Conservation (phyloP, 1,139 yeast species). For the Cylindricascospora bacillispora region DNA sequence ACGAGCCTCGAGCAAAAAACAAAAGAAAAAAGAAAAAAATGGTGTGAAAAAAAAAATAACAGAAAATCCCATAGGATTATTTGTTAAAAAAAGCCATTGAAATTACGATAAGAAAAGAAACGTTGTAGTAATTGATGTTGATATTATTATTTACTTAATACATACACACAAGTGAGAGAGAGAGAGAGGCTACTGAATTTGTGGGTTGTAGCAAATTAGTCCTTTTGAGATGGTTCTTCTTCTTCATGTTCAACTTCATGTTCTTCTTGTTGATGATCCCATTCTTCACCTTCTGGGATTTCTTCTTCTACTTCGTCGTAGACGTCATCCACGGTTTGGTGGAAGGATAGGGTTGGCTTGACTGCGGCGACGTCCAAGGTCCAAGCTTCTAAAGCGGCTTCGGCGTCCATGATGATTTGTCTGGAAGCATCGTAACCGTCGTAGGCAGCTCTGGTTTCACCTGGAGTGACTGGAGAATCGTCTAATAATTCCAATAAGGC, state of each 20-base stretch:
- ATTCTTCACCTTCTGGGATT: slow-evolving; percentile 16
- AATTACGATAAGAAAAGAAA: no score
- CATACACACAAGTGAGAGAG: no score
- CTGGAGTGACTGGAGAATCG: slow-evolving; percentile 80
- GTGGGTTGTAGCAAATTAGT: no score
- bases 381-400: slow-evolving; percentile 74
- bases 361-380: slow-evolving; percentile 71
- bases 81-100: no score
- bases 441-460: slow-evolving; percentile 81
- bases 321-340: slow-evolving; percentile 54
- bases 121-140: no score
- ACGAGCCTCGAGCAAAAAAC: no score
- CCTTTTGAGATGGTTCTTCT: no score
- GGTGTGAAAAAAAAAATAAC: no score
- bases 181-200: no score
- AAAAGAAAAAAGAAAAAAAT: no score
- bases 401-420: slow-evolving; percentile 77
- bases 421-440: slow-evolving; percentile 82
- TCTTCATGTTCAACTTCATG: slow-evolving; percentile 12
- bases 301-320: slow-evolving; percentile 49
- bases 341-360: slow-evolving; percentile 68
- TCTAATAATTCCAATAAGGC: slow-evolving; percentile 72
- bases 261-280: slow-evolving; percentile 21
- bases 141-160: no score
- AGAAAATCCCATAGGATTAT: no score